Conservation (phyloP, 2,329 filamentous ascomycete species). For the Westerdykella ornata region DNA sequence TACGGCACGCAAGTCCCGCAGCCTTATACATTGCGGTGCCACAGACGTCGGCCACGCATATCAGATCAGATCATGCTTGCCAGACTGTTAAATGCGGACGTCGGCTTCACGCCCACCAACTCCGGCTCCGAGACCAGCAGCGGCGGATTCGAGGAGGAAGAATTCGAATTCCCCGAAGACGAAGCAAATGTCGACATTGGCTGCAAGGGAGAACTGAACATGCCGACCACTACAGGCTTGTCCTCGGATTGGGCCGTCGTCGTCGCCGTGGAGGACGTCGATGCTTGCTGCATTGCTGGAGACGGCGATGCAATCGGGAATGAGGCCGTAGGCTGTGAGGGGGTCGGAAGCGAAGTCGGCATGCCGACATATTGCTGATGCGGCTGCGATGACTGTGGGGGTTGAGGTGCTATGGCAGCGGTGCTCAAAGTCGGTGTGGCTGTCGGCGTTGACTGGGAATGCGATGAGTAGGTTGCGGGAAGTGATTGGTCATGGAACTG, state of each 20-base stretch:
- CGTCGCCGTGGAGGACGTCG: constrained; percentile 4
- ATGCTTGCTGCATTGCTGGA: constrained; percentile 17
- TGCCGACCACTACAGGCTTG: constrained; percentile 16
- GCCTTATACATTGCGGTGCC: too few species aligned
- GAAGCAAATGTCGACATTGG: constrained; percentile 17
- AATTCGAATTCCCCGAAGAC: constrained; percentile 5
- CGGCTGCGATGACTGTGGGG: background rate
- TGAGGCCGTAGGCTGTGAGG: constrained; percentile 7
- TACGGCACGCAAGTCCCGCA: constrained; percentile 4
- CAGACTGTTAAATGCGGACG: constrained; percentile 28
- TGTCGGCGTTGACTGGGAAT: constrained; percentile 29
- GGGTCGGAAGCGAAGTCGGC: constrained; percentile 16
- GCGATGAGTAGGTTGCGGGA: constrained; percentile 5
- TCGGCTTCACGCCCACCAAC: constrained; percentile 29
- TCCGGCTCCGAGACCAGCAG: constrained; percentile 33
- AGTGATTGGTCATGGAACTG: constrained; percentile 1
- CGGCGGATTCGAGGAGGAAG: constrained; percentile 9
- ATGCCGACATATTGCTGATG: constrained; percentile 15
- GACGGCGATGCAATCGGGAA: constrained; percentile 19
- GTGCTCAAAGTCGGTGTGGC: constrained; percentile 16
- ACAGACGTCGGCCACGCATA: too few species aligned
- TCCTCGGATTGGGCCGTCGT: constrained; percentile 17
- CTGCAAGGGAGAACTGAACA: constrained; percentile 31
- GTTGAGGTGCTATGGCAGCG: background rate
- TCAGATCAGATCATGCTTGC: constrained; percentile 30